A percentile compares a stretch with the other conserved stretches of the same genome.
phyloP scores from a whole-genome alignment of 179 eudicot species.

The Vitellaria paradoxa region DNA sequence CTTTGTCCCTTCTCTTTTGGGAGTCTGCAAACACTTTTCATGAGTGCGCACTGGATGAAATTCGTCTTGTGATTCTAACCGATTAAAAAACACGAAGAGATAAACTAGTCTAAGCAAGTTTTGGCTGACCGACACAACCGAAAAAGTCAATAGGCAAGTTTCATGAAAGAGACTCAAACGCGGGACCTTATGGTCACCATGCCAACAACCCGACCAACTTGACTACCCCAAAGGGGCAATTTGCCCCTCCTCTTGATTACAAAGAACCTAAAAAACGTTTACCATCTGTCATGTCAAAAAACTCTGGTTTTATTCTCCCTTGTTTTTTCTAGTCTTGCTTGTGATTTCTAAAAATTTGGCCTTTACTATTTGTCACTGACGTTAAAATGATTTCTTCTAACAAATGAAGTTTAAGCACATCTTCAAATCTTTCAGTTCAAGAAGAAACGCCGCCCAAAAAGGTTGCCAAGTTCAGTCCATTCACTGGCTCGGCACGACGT shows the following conservation, averaged over 20 bases:
- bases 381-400: neutral
- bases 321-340: neutral
- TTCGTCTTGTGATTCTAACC: no score
- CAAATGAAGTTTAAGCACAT: neutral
- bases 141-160: no score
- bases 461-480: slow-evolving; percentile 20
- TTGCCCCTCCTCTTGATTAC: slow-evolving; percentile 38
- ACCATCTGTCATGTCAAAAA: slow-evolving; percentile 2
- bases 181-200: no score
- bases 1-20: slow-evolving; percentile 32
- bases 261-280: slow-evolving; percentile 31
- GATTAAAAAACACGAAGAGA: no score
- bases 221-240: no score
- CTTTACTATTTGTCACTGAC: neutral
- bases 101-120: no score
- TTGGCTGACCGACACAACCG: no score
- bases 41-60: no score
- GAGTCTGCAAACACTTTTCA: no score
- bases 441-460: slow-evolving; percentile 19
- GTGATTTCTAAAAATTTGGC: neutral
- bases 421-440: neutral
- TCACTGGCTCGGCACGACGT: slow-evolving; percentile 26
- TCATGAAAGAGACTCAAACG: no score
- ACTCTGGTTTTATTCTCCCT: slow-evolving; percentile 15
- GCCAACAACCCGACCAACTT: no score